Percentiles rank a stretch among this genome's conserved stretches.
phyloP scores from a whole-genome alignment of 345 rosid genomes.

The Syzygium grande region DNA sequence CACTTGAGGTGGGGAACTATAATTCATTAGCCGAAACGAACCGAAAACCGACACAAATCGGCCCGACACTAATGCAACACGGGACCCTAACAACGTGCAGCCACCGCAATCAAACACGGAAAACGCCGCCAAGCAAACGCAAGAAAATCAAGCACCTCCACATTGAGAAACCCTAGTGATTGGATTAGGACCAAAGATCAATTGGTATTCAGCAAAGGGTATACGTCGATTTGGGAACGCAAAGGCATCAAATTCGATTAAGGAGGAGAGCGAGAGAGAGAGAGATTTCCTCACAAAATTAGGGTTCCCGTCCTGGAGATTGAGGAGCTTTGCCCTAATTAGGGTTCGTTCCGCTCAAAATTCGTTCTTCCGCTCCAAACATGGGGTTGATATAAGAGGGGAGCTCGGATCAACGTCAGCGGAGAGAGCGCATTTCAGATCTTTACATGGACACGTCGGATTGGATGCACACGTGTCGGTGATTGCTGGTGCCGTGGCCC shows the following conservation, averaged over 20 bases:
- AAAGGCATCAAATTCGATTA: background rate
- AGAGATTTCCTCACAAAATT: background rate
- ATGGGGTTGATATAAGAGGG: background rate
- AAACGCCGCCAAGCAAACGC: background rate
- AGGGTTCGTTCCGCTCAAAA: background rate
- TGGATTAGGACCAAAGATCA: background rate
- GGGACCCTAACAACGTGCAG: background rate
- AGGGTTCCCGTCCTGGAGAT: background rate
- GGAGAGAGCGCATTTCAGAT: background rate
- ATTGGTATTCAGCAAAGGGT: background rate
- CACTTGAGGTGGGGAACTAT: background rate
- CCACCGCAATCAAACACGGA: background rate
- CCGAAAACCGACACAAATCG: background rate
- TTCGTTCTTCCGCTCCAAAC: background rate
- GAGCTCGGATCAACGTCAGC: background rate
- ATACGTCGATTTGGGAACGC: background rate
- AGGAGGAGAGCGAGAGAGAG: background rate
- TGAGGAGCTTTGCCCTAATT: too few relatives aligned
- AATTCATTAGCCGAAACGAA: too few relatives aligned
- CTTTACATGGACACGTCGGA: background rate
- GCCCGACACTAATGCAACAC: background rate
- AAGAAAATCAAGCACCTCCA: background rate
- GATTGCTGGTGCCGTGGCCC: background rate
- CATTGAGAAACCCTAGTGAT: background rate
- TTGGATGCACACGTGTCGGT: background rate